These are phyloP conservation scores for Aspergillus cejpii DNA, from an alignment of 2,329 filamentous ascomycete genomes.

Conservation along the genomic window DNA sequence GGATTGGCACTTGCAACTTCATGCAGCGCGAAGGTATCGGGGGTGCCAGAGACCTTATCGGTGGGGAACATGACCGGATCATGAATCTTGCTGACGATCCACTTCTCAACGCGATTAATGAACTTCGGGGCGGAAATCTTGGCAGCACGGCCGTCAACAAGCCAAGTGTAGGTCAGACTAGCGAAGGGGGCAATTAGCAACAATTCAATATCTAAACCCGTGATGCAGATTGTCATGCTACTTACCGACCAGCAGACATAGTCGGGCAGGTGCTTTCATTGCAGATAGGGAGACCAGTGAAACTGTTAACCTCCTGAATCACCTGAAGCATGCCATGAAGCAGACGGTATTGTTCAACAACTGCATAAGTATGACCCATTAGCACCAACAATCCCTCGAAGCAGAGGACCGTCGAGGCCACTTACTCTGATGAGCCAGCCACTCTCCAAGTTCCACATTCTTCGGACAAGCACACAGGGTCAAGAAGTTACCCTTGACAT, in stretches of 20 bases:
- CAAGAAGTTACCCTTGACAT: constrained; percentile 97
- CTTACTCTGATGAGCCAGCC: constrained; percentile 89
- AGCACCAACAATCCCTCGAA: constrained; percentile 4
- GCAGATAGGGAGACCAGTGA: constrained; percentile 68
- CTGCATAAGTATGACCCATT: constrained; percentile 42
- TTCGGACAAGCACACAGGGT: constrained; percentile 87
- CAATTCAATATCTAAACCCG: background rate
- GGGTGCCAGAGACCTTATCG: constrained; percentile 60
- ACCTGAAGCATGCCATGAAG: constrained; percentile 84
- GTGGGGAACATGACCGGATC: constrained; percentile 87
- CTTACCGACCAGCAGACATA: constrained; percentile 91
- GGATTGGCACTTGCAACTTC: constrained; percentile 47
- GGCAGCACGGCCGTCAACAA: constrained; percentile 80
- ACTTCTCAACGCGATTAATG: constrained; percentile 91
- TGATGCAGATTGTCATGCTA: constrained; percentile 20
- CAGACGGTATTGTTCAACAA: constrained; percentile 86
- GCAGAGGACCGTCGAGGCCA: constrained; percentile 3
- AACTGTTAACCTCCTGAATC: constrained; percentile 76
- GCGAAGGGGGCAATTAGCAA: constrained; percentile 15
- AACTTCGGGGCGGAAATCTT: constrained; percentile 91
- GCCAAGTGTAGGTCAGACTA: constrained; percentile 93
- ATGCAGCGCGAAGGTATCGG: constrained; percentile 49
- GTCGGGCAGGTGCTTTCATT: constrained; percentile 76
- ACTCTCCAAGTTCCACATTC: constrained; percentile 89
- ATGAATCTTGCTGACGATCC: constrained; percentile 93